Evolutionary conservation across 1,139 yeast species (phyloP), one percentile per base, ranked within the genome.

Genomic region (Protomyces arabidopsidicola): DNA sequence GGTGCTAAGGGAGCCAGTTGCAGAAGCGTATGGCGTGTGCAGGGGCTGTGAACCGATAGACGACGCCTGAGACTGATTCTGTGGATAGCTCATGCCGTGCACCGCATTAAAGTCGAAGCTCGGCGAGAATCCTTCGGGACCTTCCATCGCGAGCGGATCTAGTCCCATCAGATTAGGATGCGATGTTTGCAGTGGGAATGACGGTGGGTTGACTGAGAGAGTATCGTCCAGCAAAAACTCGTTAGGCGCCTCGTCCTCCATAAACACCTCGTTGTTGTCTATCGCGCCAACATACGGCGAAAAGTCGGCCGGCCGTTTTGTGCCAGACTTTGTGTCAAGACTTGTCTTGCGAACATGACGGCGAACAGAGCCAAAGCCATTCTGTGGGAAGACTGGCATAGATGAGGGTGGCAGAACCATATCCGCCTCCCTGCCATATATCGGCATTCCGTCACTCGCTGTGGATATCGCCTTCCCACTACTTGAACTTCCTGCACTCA

Each of bases 251-350:
- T 50, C 42, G 22, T 52, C 45, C 18, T 59, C 38, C 16, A 45
- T 24, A 24, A 20, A 16, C 20, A 50, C 16, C 50, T 45, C 52
- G 18, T 48, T n/a, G 3, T 53, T 24, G 27, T 53, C 64, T 3
- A 42, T 35, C 5, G 67, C 66, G 22, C 53, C 39, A 14, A 63
- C 64, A 53, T 67, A 66, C 3, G 71, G 70, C 24, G 70, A 68
- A 45, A 70, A 69, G 48, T 68, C 59, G 24, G 71, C 71, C 12
- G 71, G 70, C 3, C 71, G 68, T 52, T 69, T 69, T 53, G 64
- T 66, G 58, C 66, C 66, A 60, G 62, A 51, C 24, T 20, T 36
- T 36, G 53, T 55, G 42, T 58, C 53, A 2, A 58, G 53, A 38
- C 62, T 58, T 14, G 62, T 52, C 24, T 52, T 52, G 18, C 62